phyloP scores from a whole-genome alignment of 768 basidiomycete genomes.

The Pleurotus sapidus region DNA sequence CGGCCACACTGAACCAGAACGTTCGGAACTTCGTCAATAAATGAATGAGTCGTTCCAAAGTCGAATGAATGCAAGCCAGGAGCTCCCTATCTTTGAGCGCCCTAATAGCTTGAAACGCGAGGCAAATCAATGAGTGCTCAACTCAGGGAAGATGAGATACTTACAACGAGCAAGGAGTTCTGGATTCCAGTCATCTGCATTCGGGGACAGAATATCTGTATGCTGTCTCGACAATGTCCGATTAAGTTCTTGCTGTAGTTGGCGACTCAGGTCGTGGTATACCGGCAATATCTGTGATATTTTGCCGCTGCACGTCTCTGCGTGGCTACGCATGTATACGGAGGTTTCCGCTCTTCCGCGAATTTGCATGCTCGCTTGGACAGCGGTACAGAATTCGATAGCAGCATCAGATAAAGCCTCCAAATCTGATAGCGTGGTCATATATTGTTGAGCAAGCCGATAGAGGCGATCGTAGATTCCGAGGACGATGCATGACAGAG shows the following conservation, averaged over 20 bases:
- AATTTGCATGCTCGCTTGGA: not conserved
- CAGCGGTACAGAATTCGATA: not conserved
- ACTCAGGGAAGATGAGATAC: not conserved
- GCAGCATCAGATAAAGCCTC: not conserved
- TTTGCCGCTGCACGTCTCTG: not conserved
- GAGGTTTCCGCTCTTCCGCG: not conserved
- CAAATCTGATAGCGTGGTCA: not conserved
- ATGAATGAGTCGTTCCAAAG: not conserved
- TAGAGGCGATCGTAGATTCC: not conserved
- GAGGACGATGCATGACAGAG: not conserved
- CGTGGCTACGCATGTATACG: not conserved
- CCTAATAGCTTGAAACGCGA: not conserved
- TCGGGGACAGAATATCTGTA: not conserved
- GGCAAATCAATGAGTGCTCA: not conserved
- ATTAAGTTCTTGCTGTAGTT: not conserved
- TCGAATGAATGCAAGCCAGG: not conserved
- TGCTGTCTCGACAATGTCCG: not conserved
- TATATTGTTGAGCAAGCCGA: not conserved
- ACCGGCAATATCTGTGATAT: not conserved
- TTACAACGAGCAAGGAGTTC: not conserved
- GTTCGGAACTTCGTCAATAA: not conserved
- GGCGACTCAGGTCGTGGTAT: not conserved
- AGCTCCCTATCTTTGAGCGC: not conserved
- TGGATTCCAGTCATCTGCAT: not conserved
- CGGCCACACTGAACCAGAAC: not conserved